Percentiles rank a stretch among this genome's conserved stretches.
Evolutionary conservation across 2,329 filamentous ascomycete genomes (phyloP).

Genomic region (Magnaporthales sp.): DNA sequence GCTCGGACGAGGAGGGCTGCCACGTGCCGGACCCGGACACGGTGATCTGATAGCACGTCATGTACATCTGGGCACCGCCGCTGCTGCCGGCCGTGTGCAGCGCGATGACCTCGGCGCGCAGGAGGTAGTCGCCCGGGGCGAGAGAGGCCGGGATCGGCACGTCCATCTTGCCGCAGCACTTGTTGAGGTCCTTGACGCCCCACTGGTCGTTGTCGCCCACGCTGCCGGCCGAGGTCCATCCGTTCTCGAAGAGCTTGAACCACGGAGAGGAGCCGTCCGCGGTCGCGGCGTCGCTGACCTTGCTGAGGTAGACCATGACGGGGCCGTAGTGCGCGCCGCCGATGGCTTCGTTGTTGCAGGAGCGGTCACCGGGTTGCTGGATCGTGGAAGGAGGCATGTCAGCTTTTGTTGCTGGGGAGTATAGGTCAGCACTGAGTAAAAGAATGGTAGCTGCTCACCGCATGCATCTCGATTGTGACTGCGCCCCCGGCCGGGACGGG

Average conservation of each 20-base stretch:
- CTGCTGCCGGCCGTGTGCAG: conserved; percentile 30
- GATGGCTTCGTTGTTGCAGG: conserved; percentile 37
- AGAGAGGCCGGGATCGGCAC: conserved; percentile 24
- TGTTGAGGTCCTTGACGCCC: conserved; percentile 33
- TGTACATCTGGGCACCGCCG: conserved; percentile 28
- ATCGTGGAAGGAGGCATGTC: too few relatives aligned
- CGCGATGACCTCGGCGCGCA: conserved; percentile 39
- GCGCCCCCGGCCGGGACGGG: conserved; percentile 35
- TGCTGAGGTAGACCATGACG: conserved; percentile 37
- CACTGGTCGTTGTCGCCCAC: conserved; percentile 35
- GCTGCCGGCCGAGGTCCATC: conserved; percentile 27
- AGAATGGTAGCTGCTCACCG: conserved; percentile 17
- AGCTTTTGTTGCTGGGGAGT: background rate
- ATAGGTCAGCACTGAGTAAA: too few relatives aligned
- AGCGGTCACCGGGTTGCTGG: conserved; percentile 31
- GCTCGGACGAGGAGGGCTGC: conserved; percentile 15
- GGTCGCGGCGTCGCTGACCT: conserved; percentile 35
- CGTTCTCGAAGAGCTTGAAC: conserved; percentile 43
- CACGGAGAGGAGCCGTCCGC: conserved; percentile 33
- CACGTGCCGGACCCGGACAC: conserved; percentile 14
- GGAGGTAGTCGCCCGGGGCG: conserved; percentile 30
- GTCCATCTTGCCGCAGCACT: conserved; percentile 30
- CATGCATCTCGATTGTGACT: conserved; percentile 50
- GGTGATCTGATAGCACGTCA: conserved; percentile 29
- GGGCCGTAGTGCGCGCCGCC: conserved; percentile 44